Evolutionary conservation across 192 early-diverging fungal species (phyloP).

Genomic region (Coemansia pectinata): DNA sequence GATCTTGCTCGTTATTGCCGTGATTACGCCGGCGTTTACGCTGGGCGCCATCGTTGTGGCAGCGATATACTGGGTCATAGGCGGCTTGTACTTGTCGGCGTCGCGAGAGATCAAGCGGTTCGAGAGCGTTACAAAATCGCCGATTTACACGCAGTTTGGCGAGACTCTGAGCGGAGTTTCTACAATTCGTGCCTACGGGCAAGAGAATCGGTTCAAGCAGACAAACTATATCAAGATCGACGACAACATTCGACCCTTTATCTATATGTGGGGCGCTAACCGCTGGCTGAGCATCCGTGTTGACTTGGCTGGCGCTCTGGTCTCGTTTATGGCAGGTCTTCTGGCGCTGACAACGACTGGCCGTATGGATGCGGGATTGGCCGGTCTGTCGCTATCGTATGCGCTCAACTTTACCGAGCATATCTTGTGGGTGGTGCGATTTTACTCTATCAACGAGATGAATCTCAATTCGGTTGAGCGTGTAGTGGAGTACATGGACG

Average conservation of each 20-base stretch:
- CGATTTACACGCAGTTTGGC: conserved; percentile 67
- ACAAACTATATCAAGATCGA: conserved; percentile 67
- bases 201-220: conserved; percentile 69
- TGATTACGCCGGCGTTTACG: conserved; percentile 55
- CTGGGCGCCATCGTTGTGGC: conserved; percentile 55
- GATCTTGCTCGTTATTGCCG: conserved; percentile 53
- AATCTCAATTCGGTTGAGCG: conserved; percentile 75
- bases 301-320: conserved; percentile 58
- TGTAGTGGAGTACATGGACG: conserved; percentile 78
- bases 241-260: conserved; percentile 78
- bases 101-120: conserved; percentile 79
- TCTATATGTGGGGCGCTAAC: conserved; percentile 70
- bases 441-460: conserved; percentile 82
- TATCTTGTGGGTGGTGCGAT: conserved; percentile 85
- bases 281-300: conserved; percentile 75
- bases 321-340: conserved; percentile 68
- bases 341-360: conserved; percentile 78
- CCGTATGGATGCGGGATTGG: conserved; percentile 68
- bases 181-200: conserved; percentile 68
- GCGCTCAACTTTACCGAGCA: conserved; percentile 75
- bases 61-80: conserved; percentile 54
- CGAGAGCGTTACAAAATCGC: conserved; percentile 69
- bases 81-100: conserved; percentile 66
- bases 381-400: conserved; percentile 68
- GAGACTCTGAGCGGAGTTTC: conserved; percentile 62